These are phyloP conservation scores for Bothriochloa decipiens DNA, from an alignment of 176 grass and related monocot species.

Conservation along the genomic window DNA sequence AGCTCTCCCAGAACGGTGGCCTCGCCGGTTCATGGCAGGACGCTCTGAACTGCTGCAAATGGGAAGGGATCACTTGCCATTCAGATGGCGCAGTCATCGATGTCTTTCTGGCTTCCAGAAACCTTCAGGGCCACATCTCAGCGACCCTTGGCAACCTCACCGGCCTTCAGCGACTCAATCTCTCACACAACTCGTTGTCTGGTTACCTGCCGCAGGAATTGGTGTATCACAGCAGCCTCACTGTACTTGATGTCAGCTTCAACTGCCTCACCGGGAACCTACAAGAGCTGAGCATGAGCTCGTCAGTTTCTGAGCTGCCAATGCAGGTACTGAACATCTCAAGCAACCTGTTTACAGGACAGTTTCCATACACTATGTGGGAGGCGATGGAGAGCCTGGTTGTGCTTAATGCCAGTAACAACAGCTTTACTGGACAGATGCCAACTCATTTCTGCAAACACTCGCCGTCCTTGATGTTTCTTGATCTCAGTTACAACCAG, in stretches of 20 bases:
- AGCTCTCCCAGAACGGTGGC: background rate
- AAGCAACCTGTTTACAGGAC: slow-evolving; percentile 39
- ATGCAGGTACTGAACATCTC: slow-evolving; percentile 53
- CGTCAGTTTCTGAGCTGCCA: background rate
- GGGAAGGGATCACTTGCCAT: slow-evolving; percentile 40
- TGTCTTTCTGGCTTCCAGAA: background rate
- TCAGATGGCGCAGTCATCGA: background rate
- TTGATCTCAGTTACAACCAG: background rate
- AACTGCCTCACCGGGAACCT: slow-evolving; percentile 19
- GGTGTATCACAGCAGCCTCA: slow-evolving; percentile 1
- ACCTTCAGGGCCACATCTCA: slow-evolving; percentile 37
- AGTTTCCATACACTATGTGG: slow-evolving; percentile 27
- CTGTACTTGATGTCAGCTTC: slow-evolving; percentile 44
- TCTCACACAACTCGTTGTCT: slow-evolving; percentile 5
- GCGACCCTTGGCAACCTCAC: slow-evolving; percentile 34
- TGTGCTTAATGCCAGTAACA: slow-evolving; percentile 40
- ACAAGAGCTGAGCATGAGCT: background rate
- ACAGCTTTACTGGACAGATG: slow-evolving; percentile 36
- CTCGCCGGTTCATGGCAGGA: slow-evolving; percentile 2
- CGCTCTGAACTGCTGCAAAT: slow-evolving; percentile 23
- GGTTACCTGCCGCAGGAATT: slow-evolving; percentile 27
- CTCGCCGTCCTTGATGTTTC: too few relatives aligned
- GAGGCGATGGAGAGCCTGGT: slow-evolving; percentile 16
- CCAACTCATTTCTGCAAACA: background rate
- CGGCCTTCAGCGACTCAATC: background rate